Conservation (phyloP, 2,329 filamentous ascomycete genomes). For the Tothia fuscella region DNA sequence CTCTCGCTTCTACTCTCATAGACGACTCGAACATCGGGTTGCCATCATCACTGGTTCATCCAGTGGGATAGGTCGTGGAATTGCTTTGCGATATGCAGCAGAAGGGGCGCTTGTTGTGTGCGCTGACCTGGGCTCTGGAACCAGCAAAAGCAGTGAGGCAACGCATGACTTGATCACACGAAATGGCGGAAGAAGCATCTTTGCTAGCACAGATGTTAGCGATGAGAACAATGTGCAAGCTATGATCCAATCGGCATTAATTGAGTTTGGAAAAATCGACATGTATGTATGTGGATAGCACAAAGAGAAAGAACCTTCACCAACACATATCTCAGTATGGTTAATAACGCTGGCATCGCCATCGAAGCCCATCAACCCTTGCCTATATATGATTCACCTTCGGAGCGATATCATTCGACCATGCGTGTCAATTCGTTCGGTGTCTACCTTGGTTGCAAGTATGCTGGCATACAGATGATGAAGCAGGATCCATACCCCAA, state of each 20-base stretch:
- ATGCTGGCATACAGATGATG: slow-evolving; percentile 37
- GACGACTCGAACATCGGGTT: too few species aligned
- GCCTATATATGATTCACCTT: slow-evolving; percentile 35
- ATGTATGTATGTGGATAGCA: too few species aligned
- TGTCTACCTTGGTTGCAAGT: slow-evolving; percentile 34
- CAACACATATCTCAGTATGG: too few species aligned
- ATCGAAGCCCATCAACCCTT: slow-evolving; percentile 22
- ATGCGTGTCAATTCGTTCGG: slow-evolving; percentile 26
- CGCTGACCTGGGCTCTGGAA: slow-evolving; percentile 19
- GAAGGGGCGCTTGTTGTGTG: slow-evolving; percentile 23
- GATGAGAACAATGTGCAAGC: slow-evolving; percentile 15
- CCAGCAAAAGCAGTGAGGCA: slow-evolving; percentile 17
- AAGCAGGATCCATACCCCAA: slow-evolving; percentile 29
- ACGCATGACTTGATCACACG: slow-evolving; percentile 21
- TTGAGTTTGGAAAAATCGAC: slow-evolving; percentile 13
- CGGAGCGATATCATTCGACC: slow-evolving; percentile 34
- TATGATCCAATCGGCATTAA: slow-evolving; percentile 15
- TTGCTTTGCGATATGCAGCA: slow-evolving; percentile 19
- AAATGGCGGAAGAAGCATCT: slow-evolving; percentile 24
- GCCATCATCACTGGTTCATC: too few species aligned
- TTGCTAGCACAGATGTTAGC: slow-evolving; percentile 24
- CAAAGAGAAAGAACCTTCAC: too few species aligned
- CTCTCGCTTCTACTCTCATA: too few species aligned
- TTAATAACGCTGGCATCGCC: slow-evolving; percentile 36
- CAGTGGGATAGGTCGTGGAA: too few species aligned